Evolutionary conservation across 2,329 filamentous ascomycete genomes (phyloP).

Genomic region (Sporothrix pseudoabietina): DNA sequence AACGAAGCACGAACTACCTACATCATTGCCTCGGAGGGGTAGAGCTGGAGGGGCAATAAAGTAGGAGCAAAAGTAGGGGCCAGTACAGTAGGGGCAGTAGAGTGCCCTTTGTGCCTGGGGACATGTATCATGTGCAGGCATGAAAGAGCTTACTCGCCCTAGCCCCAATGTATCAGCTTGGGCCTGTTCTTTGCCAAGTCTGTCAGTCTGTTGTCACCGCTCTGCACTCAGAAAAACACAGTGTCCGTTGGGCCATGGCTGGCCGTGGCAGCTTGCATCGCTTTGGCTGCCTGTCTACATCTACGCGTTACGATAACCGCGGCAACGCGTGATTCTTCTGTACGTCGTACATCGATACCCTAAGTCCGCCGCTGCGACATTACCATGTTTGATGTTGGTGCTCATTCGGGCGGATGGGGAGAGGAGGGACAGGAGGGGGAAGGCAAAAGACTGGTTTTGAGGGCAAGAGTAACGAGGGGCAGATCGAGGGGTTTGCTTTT

Average conservation of each 20-base stretch:
- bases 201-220: neutral
- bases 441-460: no score
- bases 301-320: slow-evolving; percentile 17
- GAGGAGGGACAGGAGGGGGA: neutral
- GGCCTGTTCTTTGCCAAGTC: neutral
- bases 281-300: neutral
- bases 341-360: slow-evolving; percentile 6
- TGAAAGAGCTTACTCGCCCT: neutral
- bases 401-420: neutral
- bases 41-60: neutral
- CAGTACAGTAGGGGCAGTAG: neutral
- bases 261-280: neutral
- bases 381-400: neutral
- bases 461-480: neutral
- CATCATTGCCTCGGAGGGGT: slow-evolving; percentile 7
- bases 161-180: neutral
- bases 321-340: neutral
- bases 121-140: slow-evolving; percentile 6
- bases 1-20: neutral
- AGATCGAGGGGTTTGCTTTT: neutral
- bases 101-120: slow-evolving; percentile 1
- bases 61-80: neutral
- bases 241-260: neutral
- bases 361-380: slow-evolving; percentile 8
- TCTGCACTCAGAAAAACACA: neutral